These are phyloP conservation scores for Cordyceps fumosorosea DNA, from an alignment of 2,329 filamentous ascomycete genomes.

Conservation along the genomic window DNA sequence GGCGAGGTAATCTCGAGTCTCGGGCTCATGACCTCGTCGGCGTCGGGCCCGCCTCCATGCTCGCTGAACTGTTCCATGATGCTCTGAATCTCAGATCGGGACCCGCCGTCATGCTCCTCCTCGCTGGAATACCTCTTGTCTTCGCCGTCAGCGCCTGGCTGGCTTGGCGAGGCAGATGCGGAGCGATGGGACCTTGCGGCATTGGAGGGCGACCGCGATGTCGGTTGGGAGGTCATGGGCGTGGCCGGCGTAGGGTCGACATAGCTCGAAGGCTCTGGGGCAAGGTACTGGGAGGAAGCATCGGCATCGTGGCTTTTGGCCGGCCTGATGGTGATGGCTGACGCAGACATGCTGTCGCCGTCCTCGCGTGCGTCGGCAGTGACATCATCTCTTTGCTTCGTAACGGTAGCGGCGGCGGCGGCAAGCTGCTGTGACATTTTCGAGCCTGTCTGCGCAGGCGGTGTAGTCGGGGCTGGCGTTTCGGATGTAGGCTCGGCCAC, in stretches of 20 bases:
- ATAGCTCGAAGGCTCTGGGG: constrained; percentile 42
- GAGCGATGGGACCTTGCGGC: constrained; percentile 41
- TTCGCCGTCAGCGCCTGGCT: constrained; percentile 46
- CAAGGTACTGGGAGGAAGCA: constrained; percentile 36
- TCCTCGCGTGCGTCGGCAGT: background rate
- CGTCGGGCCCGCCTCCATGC: constrained; percentile 61
- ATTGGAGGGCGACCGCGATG: constrained; percentile 53
- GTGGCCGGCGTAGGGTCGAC: constrained; percentile 54
- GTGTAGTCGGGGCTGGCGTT: constrained; percentile 2
- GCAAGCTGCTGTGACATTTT: background rate
- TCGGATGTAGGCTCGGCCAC: background rate
- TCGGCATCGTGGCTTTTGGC: constrained; percentile 32
- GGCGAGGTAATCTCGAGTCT: constrained; percentile 77
- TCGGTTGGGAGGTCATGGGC: constrained; percentile 46
- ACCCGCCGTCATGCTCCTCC: constrained; percentile 61
- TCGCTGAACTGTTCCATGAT: constrained; percentile 96
- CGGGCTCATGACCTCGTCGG: constrained; percentile 88
- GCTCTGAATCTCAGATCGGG: constrained; percentile 82
- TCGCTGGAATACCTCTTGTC: constrained; percentile 52
- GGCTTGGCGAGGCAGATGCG: constrained; percentile 44
- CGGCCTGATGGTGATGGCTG: constrained; percentile 44
- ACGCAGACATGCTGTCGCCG: constrained; percentile 35
- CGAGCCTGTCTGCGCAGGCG: constrained; percentile 10
- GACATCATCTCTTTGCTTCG: background rate
- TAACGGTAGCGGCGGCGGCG: background rate